Evolutionary conservation across 805 yeast species (phyloP).

Genomic region (Candida ascalaphidarum): DNA sequence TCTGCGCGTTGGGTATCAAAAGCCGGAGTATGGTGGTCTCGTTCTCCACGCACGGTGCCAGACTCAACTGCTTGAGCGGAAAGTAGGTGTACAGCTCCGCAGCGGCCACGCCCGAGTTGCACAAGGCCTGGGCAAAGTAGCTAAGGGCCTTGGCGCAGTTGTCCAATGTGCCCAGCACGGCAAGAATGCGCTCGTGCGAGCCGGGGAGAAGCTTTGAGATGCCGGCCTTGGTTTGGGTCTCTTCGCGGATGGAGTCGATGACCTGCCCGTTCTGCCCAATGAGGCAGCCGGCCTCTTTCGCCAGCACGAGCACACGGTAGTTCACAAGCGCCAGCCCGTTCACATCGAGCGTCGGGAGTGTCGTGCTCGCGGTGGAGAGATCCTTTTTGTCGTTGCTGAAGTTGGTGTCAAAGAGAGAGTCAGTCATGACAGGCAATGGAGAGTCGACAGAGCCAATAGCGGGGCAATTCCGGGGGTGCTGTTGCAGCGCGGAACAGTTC

Average conservation of each 20-base stretch:
- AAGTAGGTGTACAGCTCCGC: constrained; percentile 39
- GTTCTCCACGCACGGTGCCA: constrained; percentile 42
- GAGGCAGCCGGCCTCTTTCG: constrained; percentile 84
- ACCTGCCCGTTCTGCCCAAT: constrained; percentile 81
- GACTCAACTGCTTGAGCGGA: constrained; percentile 53
- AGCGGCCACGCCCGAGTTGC: constrained; percentile 30
- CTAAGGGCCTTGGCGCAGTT: constrained; percentile 64
- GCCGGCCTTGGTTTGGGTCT: constrained; percentile 77
- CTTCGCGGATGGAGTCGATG: constrained; percentile 67
- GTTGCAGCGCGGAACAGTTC: too few relatives aligned
- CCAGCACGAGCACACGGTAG: constrained; percentile 50
- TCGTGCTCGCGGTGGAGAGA: neutral
- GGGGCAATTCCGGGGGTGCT: too few relatives aligned
- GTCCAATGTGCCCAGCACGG: constrained; percentile 67
- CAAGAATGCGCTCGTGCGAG: constrained; percentile 73
- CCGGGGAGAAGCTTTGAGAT: constrained; percentile 76
- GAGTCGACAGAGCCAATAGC: too few relatives aligned
- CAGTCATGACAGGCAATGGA: constrained; percentile 13
- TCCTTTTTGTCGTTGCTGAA: constrained; percentile 10
- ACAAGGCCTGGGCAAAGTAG: constrained; percentile 58
- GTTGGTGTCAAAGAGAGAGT: constrained; percentile 26
- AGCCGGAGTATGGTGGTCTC: constrained; percentile 54
- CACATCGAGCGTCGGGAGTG: neutral
- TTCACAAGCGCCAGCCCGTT: neutral
- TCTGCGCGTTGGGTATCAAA: constrained; percentile 73